Conservation (phyloP, 2,329 filamentous ascomycete species). For the Plenodomus lindquistii region DNA sequence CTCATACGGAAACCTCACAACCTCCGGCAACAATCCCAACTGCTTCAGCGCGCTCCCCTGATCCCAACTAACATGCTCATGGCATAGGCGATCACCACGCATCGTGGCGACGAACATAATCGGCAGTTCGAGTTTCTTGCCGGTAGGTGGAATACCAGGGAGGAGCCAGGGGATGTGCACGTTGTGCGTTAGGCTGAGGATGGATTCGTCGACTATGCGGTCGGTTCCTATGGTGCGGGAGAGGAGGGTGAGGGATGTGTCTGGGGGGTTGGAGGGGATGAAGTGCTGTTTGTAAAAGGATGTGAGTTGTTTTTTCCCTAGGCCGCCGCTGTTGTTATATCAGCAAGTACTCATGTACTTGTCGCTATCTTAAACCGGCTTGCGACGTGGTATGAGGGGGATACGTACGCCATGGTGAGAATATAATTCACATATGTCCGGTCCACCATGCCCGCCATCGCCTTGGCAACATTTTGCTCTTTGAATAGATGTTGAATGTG, state of each 20-base stretch:
- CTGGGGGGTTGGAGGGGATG: constrained; percentile 71
- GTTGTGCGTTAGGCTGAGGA: constrained; percentile 42
- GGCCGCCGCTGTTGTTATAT: constrained; percentile 56
- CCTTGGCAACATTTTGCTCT: constrained; percentile 68
- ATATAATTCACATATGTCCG: constrained; percentile 81
- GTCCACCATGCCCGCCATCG: constrained; percentile 80
- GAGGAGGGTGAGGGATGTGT: constrained; percentile 69
- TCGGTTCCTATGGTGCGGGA: constrained; percentile 74
- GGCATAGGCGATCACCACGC: constrained; percentile 68
- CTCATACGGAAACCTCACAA: constrained; percentile 60
- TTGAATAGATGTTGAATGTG: constrained; percentile 74
- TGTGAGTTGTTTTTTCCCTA: constrained; percentile 66
- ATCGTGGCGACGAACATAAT: constrained; percentile 69
- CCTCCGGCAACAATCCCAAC: constrained; percentile 66
- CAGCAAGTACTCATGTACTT: background rate
- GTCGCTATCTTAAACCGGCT: background rate
- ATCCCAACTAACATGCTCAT: constrained; percentile 75
- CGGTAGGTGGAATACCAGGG: constrained; percentile 40
- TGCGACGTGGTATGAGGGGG: background rate
- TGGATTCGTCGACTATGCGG: constrained; percentile 56
- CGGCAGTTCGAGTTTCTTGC: constrained; percentile 56
- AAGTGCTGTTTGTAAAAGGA: constrained; percentile 75
- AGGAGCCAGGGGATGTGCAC: constrained; percentile 40
- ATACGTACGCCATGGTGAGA: constrained; percentile 59
- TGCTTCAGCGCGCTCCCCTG: constrained; percentile 66